Evolutionary conservation across 1,284 basidiomycete species (phyloP), one percentile per base, ranked within the genome.

Genomic region (Trichosporon coremiiforme): DNA sequence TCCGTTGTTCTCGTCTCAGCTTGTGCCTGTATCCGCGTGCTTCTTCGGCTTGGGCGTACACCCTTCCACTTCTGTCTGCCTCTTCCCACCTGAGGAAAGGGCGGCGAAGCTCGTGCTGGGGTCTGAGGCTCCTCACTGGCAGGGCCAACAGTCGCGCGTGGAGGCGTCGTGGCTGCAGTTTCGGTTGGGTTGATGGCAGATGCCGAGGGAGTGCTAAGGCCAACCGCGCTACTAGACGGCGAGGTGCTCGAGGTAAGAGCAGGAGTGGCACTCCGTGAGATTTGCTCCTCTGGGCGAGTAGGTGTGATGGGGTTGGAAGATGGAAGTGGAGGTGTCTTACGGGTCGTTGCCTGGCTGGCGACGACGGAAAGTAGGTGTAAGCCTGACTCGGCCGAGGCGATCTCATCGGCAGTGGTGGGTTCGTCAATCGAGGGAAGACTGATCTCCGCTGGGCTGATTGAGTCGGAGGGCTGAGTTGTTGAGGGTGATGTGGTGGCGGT

Each of bases 51-150:
- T 35, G 29, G 29, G 17, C 57, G 57, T 33, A 29, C 57, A 1
- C 7, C 31, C n/a, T 62, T 62, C 57, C 57, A 62, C 17, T 62
- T 62, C 31, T 62, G 57, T 33, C 57, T 62, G 57, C n/a, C 12
- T 15, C 8, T 33, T 10, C 29, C 13, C 2, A n/a, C 8, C 15
- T n/a, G 31, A 4, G 25, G 55, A 31, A 17, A 12, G 17, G 17
- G 31, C 2, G 29, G 2, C 13, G 53, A 12, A 8, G 25, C 15
- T 13, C 25, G 10, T 6, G 17, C 17, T 45, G 41, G 36, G 9
- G 12, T 38, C 12, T 13, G 10, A 3, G 36, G 33, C 33, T 35
- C 36, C 36, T 38, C 10, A 10, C 9, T 10, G 13, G 10, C 36
- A 13, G 10, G 13, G 36, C 7, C 38, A n/a, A n/a, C 17, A 15